Evolutionary conservation across 2,329 filamentous ascomycete species (phyloP).

Genomic region (Bimuria novae-zelandiae): DNA sequence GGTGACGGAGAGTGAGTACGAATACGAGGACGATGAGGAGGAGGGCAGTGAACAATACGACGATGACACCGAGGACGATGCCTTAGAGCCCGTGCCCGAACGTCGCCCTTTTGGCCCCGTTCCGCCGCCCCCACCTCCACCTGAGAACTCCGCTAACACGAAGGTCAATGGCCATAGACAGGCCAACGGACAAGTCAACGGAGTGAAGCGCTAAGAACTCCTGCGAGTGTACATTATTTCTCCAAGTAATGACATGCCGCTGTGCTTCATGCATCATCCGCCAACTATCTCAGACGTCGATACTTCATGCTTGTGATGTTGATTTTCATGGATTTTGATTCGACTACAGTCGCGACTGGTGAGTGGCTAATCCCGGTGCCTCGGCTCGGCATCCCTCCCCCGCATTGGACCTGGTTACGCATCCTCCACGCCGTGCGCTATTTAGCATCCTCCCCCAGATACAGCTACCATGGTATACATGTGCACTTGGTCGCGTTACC

Average conservation of each 20-base stretch:
- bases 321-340: background rate
- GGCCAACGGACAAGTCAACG: conserved; percentile 46
- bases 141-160: conserved; percentile 36
- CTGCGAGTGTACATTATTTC: conserved; percentile 15
- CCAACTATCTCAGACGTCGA: background rate
- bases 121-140: conserved; percentile 44
- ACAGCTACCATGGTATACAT: conserved; percentile 20
- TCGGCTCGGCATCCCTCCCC: conserved; percentile 17
- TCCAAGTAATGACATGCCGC: conserved; percentile 12
- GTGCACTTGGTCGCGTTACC: conserved; percentile 7
- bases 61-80: conserved; percentile 62
- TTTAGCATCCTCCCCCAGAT: conserved; percentile 33
- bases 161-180: conserved; percentile 45
- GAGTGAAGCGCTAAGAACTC: conserved; percentile 46
- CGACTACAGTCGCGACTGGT: too few species aligned
- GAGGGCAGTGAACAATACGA: conserved; percentile 59
- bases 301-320: background rate
- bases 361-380: too few species aligned
- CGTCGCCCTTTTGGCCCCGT: conserved; percentile 44
- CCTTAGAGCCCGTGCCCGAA: conserved; percentile 37
- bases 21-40: conserved; percentile 47
- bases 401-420: conserved; percentile 21
- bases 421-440: conserved; percentile 23
- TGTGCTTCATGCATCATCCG: background rate
- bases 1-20: conserved; percentile 50